Evolutionary conservation across 306 rosid genomes (phyloP), one percentile per base, ranked within the genome.

Genomic region (Gillenia trifoliata): DNA sequence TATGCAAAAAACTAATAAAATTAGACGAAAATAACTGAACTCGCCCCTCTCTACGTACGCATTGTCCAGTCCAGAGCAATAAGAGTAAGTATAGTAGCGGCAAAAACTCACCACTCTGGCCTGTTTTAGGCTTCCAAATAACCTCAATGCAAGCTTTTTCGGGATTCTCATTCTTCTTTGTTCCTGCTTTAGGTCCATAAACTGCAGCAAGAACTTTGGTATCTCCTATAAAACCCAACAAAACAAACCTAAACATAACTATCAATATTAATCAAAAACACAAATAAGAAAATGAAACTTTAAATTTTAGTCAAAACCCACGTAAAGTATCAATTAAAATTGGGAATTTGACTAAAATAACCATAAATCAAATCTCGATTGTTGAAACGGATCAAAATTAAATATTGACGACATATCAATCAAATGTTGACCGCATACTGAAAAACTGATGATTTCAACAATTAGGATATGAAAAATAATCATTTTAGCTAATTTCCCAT

Each of bases 91-190:
- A 36, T 15, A 4, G 52, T 45, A 45, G 52, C 19, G 52, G 20
- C 20, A 1, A 15, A 63, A 49, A 16, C 77, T 61, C 38, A 91
- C 97, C 94, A 77, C 83, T 87, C 29, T 87, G 96, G 63, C 98
- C 98, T 15, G 98, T 89, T 76, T 87, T 91, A n/a, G 94, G 96
- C 75, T 93, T 93, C 98, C 97, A 93, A 84, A 93, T 84, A 77
- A 93, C 89, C 80, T 93, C 98, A 86, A 93, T 75, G 77, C 89
- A 93, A 74, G 98, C 94, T 72, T 87, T 93, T 78, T 89, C 96
- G 0, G 98, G 96, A 80, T 90, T 91, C 66, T 93, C 98, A 50
- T 89, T 89, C 90, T 91, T 93, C 89, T 81, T 89, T 19, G 92
- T 88, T 64, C 98, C 97, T 0, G 94, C 94, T 82, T 88, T 93